Base-by-base conservation (phyloP, 1,284 basidiomycete species). In the Cryptococcus depauperatus region DNA sequence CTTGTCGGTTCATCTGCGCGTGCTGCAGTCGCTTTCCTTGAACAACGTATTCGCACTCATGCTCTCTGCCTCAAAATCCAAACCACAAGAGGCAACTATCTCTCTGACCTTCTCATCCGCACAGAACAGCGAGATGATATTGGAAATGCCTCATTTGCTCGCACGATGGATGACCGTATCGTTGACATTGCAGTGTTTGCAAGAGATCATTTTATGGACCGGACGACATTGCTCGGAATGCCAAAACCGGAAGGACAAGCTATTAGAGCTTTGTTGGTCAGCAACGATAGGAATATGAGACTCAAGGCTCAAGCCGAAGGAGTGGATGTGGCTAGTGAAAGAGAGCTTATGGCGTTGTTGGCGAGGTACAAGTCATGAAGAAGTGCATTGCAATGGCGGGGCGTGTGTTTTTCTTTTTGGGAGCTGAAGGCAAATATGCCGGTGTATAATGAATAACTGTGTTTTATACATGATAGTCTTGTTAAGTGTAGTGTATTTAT, bases 111-210 rank as follows among this genome's bases (percentile, higher is more conserved):
- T 28, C 82, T 74, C 55, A 81, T 97, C 33, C 81, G 91, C 11
- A 83, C 79, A 2, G 93, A 98, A 68, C 79, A 85, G 50, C 79
- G 93, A 52, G 83, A 88, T 52, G 16, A 41, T 43, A 29, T 42
- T 37, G n/a, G 14, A 10, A 21, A 57, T 18, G 71, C 73, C 43
- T 71, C 70, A 30, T 43, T 57, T 5, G 85, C 85, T 40, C 76
- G 84, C 27, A 88, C 79, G 50, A 90, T 96, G 83, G 93, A 98
- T 66, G 92, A 97, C 63, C 76, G 95, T 42, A 96, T 97, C 51
- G 76, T 98, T 34, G 83, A 85, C 58, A 85, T 90, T 18, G 87
- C 88, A 9, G 76, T 84, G 38, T 96, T 90, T 86, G 93, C 96
- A 65, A 79, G 83, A 42, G 83, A 89, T 38, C 88, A 96, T 62